Conservation (phyloP, 495 filamentous ascomycete genomes). For the Lophiotrema nucula region DNA sequence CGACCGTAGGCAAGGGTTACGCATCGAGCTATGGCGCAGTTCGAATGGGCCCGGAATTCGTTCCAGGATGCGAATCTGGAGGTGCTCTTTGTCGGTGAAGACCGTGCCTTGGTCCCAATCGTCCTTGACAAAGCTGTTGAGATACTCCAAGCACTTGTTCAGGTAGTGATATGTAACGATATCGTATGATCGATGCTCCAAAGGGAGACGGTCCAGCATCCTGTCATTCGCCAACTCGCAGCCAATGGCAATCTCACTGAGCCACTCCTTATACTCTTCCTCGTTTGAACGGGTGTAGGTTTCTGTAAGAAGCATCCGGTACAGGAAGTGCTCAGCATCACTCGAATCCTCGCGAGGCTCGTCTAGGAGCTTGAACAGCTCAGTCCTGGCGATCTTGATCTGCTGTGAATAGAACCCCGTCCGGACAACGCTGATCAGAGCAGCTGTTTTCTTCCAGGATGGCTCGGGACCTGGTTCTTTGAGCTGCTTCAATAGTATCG, state of each 20-base stretch:
- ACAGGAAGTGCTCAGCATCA: constrained; percentile 18
- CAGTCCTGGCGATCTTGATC: constrained; percentile 14
- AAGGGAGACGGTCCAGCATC: constrained; percentile 10
- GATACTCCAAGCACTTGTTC: constrained; percentile 14
- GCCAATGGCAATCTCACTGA: constrained; percentile 15
- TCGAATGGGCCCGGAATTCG: constrained; percentile 20
- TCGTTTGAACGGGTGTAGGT: constrained; percentile 10
- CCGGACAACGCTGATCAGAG: constrained; percentile 14
- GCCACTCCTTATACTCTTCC: constrained; percentile 2
- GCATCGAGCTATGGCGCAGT: constrained; percentile 10
- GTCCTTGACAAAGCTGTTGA: constrained; percentile 18
- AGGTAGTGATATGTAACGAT: constrained; percentile 28
- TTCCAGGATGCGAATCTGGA: constrained; percentile 18
- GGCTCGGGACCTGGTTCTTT: constrained; percentile 3
- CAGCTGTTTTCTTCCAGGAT: constrained; percentile 4
- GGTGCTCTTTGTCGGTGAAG: constrained; percentile 22
- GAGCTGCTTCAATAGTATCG: constrained; percentile 10
- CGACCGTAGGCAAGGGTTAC: constrained; percentile 14
- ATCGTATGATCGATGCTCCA: constrained; percentile 9
- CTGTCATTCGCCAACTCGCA: constrained; percentile 18
- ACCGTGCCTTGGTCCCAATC: constrained; percentile 1
- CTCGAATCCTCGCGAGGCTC: constrained; percentile 14
- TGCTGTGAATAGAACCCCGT: constrained; percentile 7
- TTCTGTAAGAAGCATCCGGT: constrained; percentile 23
- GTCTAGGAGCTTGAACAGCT: constrained; percentile 5